Base-by-base conservation (phyloP, 2,329 filamentous ascomycete genomes). In the Penicillium sp. region DNA sequence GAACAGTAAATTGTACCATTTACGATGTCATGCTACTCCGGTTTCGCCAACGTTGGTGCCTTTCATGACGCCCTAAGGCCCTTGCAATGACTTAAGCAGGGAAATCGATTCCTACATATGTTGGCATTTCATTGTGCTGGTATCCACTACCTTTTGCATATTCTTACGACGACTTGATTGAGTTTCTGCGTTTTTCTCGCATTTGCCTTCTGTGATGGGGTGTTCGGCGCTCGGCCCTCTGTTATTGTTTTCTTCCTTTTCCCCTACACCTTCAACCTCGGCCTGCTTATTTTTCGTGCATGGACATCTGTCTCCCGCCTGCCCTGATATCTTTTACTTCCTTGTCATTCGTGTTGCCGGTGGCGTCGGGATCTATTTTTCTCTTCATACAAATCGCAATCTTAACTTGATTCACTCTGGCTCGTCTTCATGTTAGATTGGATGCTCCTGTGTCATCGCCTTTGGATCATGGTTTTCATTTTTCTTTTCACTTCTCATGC, bases 41-140 rank as follows among this genome's bases (percentile, higher is more conserved):
- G 62, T 59, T 53, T 57, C 58, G 55, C 53, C 57, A 43, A 56
- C 60, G 61, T 61, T 51, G 46, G 53, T 57, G 44, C 51, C 60
- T 60, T 62, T 65, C 60, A 58, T 64, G 58, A 65, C 51, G 56
- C 59, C 56, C 61, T 57, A 61, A 59, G 60, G 62, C 58, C 45
- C 42, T 57, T 48, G 59, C 46, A 53, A 60, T 46, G 51, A 44
- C 53, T 51, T 50, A 60, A 61, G 53, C 59, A 61, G 62, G 67
- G 64, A 64, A 60, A 61, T 57, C 59, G 59, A 61, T 65, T 64
- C 61, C 70, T 71, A 62, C 64, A 73, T 72, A 66, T 71, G 58
- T 69, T 71, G 68, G 69, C 67, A 71, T 72, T 67, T 72, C 67
- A 67, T 72, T 72, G 70, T 70, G 68, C 71, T 69, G 69, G 70